These are phyloP conservation scores for Meredithiella fracta DNA, from an alignment of 2,329 filamentous ascomycete species.

Conservation along the genomic window DNA sequence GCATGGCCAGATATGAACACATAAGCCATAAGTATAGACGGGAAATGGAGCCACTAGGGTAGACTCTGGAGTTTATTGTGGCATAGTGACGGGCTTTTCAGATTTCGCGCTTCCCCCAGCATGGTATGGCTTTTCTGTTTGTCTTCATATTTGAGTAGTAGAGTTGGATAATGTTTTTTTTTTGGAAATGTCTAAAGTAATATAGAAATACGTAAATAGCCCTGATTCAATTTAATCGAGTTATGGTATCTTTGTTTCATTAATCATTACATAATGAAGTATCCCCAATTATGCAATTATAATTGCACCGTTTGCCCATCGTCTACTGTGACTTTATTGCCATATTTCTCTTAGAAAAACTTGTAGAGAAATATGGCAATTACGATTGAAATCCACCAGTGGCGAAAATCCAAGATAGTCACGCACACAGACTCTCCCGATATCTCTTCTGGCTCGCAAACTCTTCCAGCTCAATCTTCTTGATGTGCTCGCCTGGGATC, in stretches of 20 bases:
- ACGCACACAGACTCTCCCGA: conserved; percentile 1
- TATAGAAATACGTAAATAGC: background rate
- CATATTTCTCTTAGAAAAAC: background rate
- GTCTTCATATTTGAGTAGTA: background rate
- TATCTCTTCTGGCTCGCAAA: conserved; percentile 38
- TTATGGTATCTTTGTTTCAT: background rate
- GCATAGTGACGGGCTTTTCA: conserved; percentile 4
- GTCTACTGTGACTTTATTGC: background rate
- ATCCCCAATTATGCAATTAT: too few species aligned
- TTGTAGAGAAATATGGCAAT: background rate
- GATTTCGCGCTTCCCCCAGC: background rate
- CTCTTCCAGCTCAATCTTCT: conserved; percentile 76
- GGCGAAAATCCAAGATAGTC: conserved; percentile 5
- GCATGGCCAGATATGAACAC: conserved; percentile 48
- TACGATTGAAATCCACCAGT: background rate
- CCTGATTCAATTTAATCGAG: background rate
- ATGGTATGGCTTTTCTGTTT: background rate
- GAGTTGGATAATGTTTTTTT: too few species aligned
- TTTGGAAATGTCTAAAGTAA: background rate
- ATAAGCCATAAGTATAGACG: conserved; percentile 33
- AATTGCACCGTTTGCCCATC: too few species aligned
- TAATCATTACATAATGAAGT: background rate
- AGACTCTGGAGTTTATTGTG: conserved; percentile 34
- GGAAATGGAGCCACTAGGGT: conserved; percentile 40
- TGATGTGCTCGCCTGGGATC: conserved; percentile 71